phyloP scores from a whole-genome alignment of 345 rosid genomes.

The Adansonia digitata region DNA sequence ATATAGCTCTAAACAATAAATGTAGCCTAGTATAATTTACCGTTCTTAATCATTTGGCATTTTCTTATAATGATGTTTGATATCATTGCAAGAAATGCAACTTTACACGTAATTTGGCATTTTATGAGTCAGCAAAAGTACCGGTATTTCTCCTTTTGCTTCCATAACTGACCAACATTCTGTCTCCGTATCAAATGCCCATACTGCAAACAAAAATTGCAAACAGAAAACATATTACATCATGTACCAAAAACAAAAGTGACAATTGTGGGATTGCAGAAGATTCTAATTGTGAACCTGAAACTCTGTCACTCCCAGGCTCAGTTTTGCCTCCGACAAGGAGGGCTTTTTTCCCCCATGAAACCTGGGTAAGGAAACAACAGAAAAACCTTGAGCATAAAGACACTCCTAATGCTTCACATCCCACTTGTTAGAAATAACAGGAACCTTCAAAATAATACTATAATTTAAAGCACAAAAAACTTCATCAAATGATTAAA shows the following conservation, averaged over 20 bases:
- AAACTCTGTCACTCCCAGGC: slow-evolving; percentile 68
- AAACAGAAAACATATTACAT: slow-evolving; percentile 12
- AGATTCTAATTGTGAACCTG: slow-evolving; percentile 43
- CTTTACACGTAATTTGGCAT: neutral
- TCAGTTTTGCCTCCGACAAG: slow-evolving; percentile 94
- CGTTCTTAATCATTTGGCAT: neutral
- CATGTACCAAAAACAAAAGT: neutral
- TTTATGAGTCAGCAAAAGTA: slow-evolving; percentile 19
- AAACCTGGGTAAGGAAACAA: slow-evolving; percentile 46
- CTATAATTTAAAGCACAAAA: neutral
- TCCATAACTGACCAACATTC: slow-evolving; percentile 95
- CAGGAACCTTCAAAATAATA: neutral
- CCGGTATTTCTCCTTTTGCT: slow-evolving; percentile 95
- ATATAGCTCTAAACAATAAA: neutral
- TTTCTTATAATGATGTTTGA: neutral
- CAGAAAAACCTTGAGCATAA: slow-evolving; percentile 14
- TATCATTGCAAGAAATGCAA: neutral
- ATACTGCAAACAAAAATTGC: slow-evolving; percentile 43
- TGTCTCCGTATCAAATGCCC: slow-evolving; percentile 85
- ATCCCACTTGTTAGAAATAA: neutral
- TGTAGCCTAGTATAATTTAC: neutral
- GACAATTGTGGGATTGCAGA: neutral
- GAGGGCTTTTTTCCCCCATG: slow-evolving; percentile 91
- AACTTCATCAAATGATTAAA: neutral
- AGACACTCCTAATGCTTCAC: neutral